phyloP scores from a whole-genome alignment of 2,329 filamentous ascomycete species.

The Achaetomium macrosporum region DNA sequence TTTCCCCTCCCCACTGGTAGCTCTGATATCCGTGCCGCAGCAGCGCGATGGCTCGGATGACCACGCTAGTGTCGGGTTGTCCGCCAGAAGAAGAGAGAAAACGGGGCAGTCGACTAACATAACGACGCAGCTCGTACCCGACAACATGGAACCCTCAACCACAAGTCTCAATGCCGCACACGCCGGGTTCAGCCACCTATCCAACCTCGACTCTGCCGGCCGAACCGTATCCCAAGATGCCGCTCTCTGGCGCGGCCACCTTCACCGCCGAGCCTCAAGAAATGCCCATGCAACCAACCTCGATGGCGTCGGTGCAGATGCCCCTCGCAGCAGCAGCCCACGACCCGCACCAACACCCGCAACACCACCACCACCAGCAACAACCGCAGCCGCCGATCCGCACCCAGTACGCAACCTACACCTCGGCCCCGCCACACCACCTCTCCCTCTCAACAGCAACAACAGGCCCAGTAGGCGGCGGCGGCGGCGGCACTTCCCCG shows the following conservation, averaged over 20 bases:
- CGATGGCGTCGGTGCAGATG: slow-evolving; percentile 50
- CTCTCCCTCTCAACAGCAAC: slow-evolving; percentile 41
- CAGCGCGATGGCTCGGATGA: too few relatives aligned
- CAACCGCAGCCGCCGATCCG: slow-evolving; percentile 38
- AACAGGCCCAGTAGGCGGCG: slow-evolving; percentile 31
- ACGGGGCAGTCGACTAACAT: slow-evolving; percentile 26
- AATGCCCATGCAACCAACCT: slow-evolving; percentile 46
- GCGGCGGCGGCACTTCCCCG: background rate
- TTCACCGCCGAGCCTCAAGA: slow-evolving; percentile 50
- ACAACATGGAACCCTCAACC: slow-evolving; percentile 46
- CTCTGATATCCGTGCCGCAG: too few relatives aligned
- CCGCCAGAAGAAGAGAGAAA: background rate
- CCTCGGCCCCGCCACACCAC: slow-evolving; percentile 45
- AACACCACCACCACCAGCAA: background rate
- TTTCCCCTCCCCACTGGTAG: too few relatives aligned
- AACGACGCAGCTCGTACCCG: slow-evolving; percentile 46
- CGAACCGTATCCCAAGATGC: slow-evolving; percentile 49
- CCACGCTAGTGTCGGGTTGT: too few relatives aligned
- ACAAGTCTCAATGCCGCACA: slow-evolving; percentile 42
- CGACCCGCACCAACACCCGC: slow-evolving; percentile 35
- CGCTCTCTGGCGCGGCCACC: slow-evolving; percentile 42
- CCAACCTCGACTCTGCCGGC: slow-evolving; percentile 45
- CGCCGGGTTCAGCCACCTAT: slow-evolving; percentile 45
- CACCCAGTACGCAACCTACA: slow-evolving; percentile 49
- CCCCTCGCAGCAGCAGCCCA: slow-evolving; percentile 42